Conservation (phyloP, 768 basidiomycete species). For the Boletus tylopilopsis region DNA sequence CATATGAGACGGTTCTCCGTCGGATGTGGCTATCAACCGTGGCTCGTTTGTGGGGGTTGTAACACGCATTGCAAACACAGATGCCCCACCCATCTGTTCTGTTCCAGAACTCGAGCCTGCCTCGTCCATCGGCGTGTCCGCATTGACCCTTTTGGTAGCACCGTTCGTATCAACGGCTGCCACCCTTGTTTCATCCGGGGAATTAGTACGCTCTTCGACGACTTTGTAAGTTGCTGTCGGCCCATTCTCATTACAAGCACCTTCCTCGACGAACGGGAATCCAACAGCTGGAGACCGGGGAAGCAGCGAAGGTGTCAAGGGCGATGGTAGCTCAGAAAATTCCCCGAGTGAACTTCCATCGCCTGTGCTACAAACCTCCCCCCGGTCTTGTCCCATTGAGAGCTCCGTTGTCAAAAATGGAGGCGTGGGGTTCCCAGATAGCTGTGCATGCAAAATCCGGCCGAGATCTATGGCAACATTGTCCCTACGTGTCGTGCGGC, state of each 20-base stretch:
- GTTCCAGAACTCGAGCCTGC: neutral
- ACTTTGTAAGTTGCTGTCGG: neutral
- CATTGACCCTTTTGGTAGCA: neutral
- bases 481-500: neutral
- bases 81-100: neutral
- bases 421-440: neutral
- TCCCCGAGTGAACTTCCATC: neutral
- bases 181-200: neutral
- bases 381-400: neutral
- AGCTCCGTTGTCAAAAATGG: neutral
- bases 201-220: neutral
- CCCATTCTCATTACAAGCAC: neutral
- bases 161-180: neutral
- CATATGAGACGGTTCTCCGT: neutral
- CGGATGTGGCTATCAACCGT: neutral
- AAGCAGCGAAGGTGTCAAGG: slow-evolving; percentile 3
- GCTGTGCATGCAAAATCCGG: neutral
- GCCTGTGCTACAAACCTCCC: no score
- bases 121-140: neutral
- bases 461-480: neutral
- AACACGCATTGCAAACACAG: neutral
- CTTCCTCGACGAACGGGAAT: neutral
- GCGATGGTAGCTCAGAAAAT: neutral
- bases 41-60: neutral
- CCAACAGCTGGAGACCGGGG: neutral